Evolutionary conservation across 768 basidiomycete genomes (phyloP), one percentile per base, ranked within the genome.

Genomic region (Xerocomellus intermedius): DNA sequence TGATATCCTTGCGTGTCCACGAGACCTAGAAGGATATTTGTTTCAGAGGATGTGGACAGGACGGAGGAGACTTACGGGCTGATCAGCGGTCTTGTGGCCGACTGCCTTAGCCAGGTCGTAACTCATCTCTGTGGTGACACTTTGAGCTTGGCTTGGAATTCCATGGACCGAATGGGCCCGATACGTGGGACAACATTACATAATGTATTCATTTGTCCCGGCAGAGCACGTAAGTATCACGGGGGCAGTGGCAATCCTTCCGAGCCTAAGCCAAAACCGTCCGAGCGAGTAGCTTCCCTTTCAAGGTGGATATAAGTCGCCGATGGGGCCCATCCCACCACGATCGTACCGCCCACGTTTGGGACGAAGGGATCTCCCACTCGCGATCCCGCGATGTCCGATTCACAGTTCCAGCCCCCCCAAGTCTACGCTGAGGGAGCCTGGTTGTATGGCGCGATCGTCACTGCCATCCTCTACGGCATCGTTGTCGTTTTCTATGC

Each of bases 1-100:
- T 73, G 17, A 93, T 73, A 71, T 94, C 92, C 48, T 91, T 82
- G 72, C 86, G 85, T 67, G 89, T 91, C 92, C 92, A 94, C 1
- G 81, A 71, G 24, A 91, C 91, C 89, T 92, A 43, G 4, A 26
- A 17, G 21, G 30, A 24, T 13, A 19, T 21, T 50, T 5, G 45
- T 19, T 9, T 50, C 21, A 24, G 21, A 10, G 13, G 14, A 24
- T 8, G 24, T 17, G 32, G n/a, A 51, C 5, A 42, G 35, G 36
- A 42, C 10, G 5, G 12, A 36, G 8, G 37, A 28, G 5, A 73
- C 79, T 50, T 60, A 91, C 88, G 33, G 82, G 80, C 54, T 78
- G 77, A 50, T 83, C 76, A 8, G 76, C 71, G 7, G 75, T 67
- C 48, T 79, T 71, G 62, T 76, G 74, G 9, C 89, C 90, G 43